Evolutionary conservation across 768 basidiomycete genomes (phyloP), one percentile per base, ranked within the genome.

Genomic region (Tulasnella sp.): DNA sequence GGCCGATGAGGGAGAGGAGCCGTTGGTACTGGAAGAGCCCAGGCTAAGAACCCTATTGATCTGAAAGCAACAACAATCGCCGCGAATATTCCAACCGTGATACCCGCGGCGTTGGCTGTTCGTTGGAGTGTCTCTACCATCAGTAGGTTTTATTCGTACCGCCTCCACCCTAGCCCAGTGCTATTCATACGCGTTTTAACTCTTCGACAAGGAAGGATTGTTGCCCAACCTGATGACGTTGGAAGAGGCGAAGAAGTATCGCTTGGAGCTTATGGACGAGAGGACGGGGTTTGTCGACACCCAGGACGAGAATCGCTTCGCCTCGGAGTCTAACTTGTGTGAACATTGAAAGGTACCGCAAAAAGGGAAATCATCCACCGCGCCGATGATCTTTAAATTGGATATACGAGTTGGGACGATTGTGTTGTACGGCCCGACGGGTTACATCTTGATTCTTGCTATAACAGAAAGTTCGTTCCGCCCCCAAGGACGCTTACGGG

Each of bases 71-170:
- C 7, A 75, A 85, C 44, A 98, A 87, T 98, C 95, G 96, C 86
- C 92, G 95, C 71, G 93, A 94, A 62, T 99, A 99, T 89, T 98
- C 96, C 83, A 99, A 98, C 92, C 92, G 93, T 85, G 96, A 98
- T n/a, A 98, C 97, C 52, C 92, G 94, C 77, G 95, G 94, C 46
- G 82, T 92, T 24, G 91, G 86, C 68, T 96, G 94, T 81, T 86
- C 95, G 75, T 18, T 99, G 52, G 95, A 98, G 85, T 99, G 97
- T 97, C 93, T 99, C 91, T 97, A 98, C 88, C 85, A 95, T 85
- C 92, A 98, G 95, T 97, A 82, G 79, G 93, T 87, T 1, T 46
- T 48, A 77, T 88, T 18, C 1, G 19, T 44, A 4, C 16, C 16
- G 44, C n/a, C 12, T 16, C 3, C 1, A 44, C 19, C 14, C 16